Base-by-base conservation (phyloP, 148 eudicot genomes). In the Vaccinium macrocarpon region DNA sequence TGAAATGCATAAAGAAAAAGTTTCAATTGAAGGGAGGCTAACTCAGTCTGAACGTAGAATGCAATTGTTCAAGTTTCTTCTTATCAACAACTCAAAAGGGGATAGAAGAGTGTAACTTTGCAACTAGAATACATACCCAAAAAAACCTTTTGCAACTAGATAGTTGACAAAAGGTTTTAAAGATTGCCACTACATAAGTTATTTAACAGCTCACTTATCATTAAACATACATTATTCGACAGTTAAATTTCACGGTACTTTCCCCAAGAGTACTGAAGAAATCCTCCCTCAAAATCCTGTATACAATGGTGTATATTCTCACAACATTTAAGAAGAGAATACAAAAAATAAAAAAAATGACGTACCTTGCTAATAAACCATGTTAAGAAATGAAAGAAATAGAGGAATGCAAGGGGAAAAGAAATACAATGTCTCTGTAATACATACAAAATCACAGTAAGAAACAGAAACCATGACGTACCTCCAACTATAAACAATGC, bases 401-500 rank as follows among this genome's bases (percentile, higher is more conserved):
- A 25, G 3, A 23, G 21, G 8, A 32, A 62, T 32, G 78, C 52
- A 81, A 64, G 46, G 66, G 70, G n/a, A 50, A 79, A 72, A 25
- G 35, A 55, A n/a, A 68, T 19, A 50, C 19, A 23, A 53, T 55
- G 78, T 38, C 52, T 16, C 42, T 21, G 6, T 4, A 71, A 42
- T 27, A 51, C 66, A 55, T 42, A 48, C 50, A 80, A 48, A 49
- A 50, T 25, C 77, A 14, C 25, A n/a, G 52, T 27, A 77, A 76
- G 71, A 52, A 88, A 87, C 72, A 70, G 71, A 52, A 88, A 87
- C 72, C 50, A 72, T 83, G 84, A 56, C 90, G 57, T 92, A 97
- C 99, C 99, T 91, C 96, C 99, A 84, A 95, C 92, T 74, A 97
- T 91, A 87, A 97, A 93, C 89, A 97, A 89, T 87, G 90, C 79